phyloP scores from a whole-genome alignment of 768 basidiomycete species.

The Pisolithus microcarpus region DNA sequence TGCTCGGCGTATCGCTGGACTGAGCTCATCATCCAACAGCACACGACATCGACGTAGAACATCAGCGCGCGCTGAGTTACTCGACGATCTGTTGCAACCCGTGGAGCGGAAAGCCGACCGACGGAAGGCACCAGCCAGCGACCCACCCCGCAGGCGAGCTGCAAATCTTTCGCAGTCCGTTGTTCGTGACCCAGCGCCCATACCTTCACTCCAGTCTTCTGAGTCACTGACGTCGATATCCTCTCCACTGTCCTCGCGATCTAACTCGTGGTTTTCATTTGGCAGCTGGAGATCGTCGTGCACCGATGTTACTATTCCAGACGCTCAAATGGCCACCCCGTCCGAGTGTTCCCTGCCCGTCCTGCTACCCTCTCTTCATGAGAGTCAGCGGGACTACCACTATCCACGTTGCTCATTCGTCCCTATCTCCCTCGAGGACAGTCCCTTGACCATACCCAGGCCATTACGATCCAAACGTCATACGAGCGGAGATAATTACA shows the following conservation, averaged over 20 bases:
- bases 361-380: conserved; percentile 23
- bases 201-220: conserved; percentile 16
- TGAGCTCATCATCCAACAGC: conserved; percentile 10
- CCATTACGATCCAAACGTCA: not conserved
- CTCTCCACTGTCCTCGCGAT: conserved; percentile 27
- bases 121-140: conserved; percentile 33
- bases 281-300: conserved; percentile 34
- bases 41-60: conserved; percentile 13
- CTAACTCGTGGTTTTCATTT: conserved; percentile 38
- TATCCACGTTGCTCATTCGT: conserved; percentile 29
- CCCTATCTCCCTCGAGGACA: conserved; percentile 31
- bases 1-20: conserved; percentile 22
- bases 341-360: conserved; percentile 20
- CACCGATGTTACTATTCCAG: conserved; percentile 28
- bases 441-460: conserved; percentile 26
- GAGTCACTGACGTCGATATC: conserved; percentile 18
- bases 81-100: conserved; percentile 38
- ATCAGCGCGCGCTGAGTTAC: conserved; percentile 28
- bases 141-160: conserved; percentile 27
- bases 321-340: conserved; percentile 28
- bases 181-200: conserved; percentile 10
- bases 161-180: conserved; percentile 9
- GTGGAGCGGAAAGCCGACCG: conserved; percentile 38
- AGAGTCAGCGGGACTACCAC: conserved; percentile 28
- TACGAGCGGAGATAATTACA: conserved; percentile 15